Evolutionary conservation across 176 grass and related monocot species (phyloP).

Genomic region (Bonia amplexicaulis): DNA sequence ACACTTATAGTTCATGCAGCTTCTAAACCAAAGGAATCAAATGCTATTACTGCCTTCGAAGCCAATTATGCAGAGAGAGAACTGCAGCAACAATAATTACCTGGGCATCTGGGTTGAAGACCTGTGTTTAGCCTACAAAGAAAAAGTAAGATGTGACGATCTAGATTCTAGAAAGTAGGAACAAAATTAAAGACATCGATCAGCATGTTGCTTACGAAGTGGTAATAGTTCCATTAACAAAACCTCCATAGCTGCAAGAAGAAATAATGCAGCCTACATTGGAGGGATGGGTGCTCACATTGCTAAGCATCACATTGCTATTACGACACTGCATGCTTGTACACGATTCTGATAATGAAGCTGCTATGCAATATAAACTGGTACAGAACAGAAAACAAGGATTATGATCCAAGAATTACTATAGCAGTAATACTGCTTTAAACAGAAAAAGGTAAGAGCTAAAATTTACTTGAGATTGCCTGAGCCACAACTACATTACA

Average conservation of each 20-base stretch:
- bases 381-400: neutral
- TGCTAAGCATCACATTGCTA: slow-evolving; percentile 76
- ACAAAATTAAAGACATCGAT: no score
- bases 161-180: no score
- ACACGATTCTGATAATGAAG: slow-evolving; percentile 62
- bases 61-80: no score
- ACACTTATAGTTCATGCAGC: no score
- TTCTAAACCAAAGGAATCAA: no score
- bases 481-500: slow-evolving; percentile 84
- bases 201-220: no score
- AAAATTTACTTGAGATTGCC: slow-evolving; percentile 68
- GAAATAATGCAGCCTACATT: slow-evolving; percentile 80
- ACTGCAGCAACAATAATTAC: slow-evolving; percentile 31
- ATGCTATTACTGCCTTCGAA: neutral
- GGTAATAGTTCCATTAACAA: slow-evolving; percentile 73
- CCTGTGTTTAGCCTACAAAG: no score
- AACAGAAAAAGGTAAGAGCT: neutral
- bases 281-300: slow-evolving; percentile 43
- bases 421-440: neutral
- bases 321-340: slow-evolving; percentile 75
- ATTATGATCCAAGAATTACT: neutral
- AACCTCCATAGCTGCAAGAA: slow-evolving; percentile 67
- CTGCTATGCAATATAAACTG: slow-evolving; percentile 80
- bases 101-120: slow-evolving; percentile 56
- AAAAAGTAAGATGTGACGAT: no score